Base-by-base conservation (phyloP, 2,329 filamentous ascomycete genomes). In the Cladosporium colombiae region DNA sequence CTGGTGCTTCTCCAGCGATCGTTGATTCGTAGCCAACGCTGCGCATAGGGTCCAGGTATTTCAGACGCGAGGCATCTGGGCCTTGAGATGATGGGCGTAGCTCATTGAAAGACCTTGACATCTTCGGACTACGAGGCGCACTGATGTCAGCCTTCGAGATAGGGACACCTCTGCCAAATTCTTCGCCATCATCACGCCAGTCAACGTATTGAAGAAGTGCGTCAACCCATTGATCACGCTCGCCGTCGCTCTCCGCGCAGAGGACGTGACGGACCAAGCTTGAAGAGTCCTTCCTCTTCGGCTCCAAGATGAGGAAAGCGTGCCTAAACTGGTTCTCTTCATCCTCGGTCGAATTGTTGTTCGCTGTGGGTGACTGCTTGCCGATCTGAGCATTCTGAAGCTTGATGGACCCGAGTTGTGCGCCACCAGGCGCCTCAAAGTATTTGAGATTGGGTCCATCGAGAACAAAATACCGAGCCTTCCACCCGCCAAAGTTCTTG, bases 401-500 rank as follows among this genome's bases (percentile, higher is more conserved):
- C 79, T 96, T 97, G 80, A 99, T 98, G 1, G 92, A 94, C 3
- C 95, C 95, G 46, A 98, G 81, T 76, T 97, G 92, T 18, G 92
- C 88, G 53, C 95, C 95, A 58, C 94, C 93, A 3, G 92, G 93
- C 1, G 90, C 88, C 78, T 99, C 95, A 73, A 91, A 98, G 76
- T 99, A 99, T 73, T 91, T 93, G 72, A 99, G 81, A 65, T 89
- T 84, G 5, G 89, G 85, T 11, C 88, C 88, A 71, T 91, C 86
- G 3, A 91, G 81, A 16, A 89, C 83, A 73, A 91, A 91, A 73
- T 87, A 91, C 65, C 89, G 82, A 13, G 93, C 93, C 79, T 99
- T 99, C 95, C 95, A 99, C 58, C 95, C 95, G 61, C 95, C 95
- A 80, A 99, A 99, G 74, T 98, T 98, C 83, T 99, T 99, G 58